Percentiles rank a stretch among this genome's conserved stretches.
These are phyloP conservation scores for Penicillium desertorum DNA, from an alignment of 495 filamentous ascomycete genomes.

Conservation along the genomic window DNA sequence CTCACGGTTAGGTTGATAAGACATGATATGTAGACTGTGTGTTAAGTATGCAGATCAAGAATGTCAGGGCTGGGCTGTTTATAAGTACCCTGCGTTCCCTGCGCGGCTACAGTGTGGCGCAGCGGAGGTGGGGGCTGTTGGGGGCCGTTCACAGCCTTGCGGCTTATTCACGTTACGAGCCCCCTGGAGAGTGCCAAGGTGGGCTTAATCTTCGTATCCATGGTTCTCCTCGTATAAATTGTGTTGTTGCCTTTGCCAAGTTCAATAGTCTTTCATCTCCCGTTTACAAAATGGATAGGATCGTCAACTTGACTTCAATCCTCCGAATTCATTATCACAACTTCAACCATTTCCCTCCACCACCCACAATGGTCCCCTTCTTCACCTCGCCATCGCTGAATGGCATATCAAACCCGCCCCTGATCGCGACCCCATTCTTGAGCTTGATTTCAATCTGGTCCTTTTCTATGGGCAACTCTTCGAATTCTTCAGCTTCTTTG, in stretches of 20 bases:
- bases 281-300: neutral
- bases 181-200: too few relatives aligned
- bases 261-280: neutral
- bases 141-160: slow-evolving; percentile 6
- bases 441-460: slow-evolving; percentile 10
- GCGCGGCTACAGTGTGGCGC: slow-evolving; percentile 8
- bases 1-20: slow-evolving; percentile 36
- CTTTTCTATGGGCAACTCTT: slow-evolving; percentile 9
- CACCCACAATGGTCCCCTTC: slow-evolving; percentile 4
- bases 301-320: neutral
- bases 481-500: slow-evolving; percentile 5
- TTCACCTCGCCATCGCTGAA: slow-evolving; percentile 13
- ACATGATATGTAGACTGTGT: slow-evolving; percentile 22
- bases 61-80: neutral
- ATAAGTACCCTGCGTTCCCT: neutral
- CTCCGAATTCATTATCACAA: neutral
- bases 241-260: neutral
- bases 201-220: neutral
- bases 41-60: neutral
- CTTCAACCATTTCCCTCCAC: slow-evolving; percentile 10
- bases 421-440: slow-evolving; percentile 11
- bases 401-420: slow-evolving; percentile 13
- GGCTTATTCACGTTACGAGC: neutral
- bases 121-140: slow-evolving; percentile 4
- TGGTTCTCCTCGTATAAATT: neutral